These are phyloP conservation scores for Boletus patriciae DNA, from an alignment of 768 basidiomycete genomes.

Conservation along the genomic window DNA sequence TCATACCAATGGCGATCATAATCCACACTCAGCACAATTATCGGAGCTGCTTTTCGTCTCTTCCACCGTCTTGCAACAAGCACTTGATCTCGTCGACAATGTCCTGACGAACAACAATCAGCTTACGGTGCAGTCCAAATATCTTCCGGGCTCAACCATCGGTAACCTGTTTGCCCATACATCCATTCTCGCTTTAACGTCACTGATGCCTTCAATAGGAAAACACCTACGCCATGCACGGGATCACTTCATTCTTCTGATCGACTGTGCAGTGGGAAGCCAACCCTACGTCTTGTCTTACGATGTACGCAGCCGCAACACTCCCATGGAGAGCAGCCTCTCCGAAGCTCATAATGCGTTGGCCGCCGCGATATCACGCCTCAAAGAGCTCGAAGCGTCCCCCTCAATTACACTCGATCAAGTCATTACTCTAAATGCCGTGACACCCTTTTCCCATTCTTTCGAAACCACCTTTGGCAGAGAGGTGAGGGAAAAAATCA, in stretches of 20 bases:
- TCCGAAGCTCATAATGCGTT: constrained; percentile 59
- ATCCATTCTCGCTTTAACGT: not conserved
- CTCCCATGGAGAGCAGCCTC: constrained; percentile 77
- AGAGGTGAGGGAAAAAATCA: constrained; percentile 50
- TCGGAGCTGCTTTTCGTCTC: constrained; percentile 65
- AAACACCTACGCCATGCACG: constrained; percentile 86
- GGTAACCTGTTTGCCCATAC: constrained; percentile 43
- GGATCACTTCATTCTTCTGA: constrained; percentile 75
- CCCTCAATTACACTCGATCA: constrained; percentile 49
- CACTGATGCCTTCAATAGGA: constrained; percentile 43
- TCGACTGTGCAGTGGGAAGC: constrained; percentile 50
- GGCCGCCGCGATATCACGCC: constrained; percentile 50
- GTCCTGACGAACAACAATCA: constrained; percentile 67
- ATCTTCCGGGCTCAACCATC: constrained; percentile 85
- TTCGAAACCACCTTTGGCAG: constrained; percentile 80
- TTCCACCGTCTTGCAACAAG: constrained; percentile 67
- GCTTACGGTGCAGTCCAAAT: constrained; percentile 64
- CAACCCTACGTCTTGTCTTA: constrained; percentile 64
- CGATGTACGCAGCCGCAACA: constrained; percentile 73
- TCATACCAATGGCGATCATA: constrained; percentile 8
- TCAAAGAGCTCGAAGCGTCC: constrained; percentile 50
- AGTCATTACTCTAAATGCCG: constrained; percentile 71
- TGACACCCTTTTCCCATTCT: constrained; percentile 75
- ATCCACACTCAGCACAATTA: constrained; percentile 33
- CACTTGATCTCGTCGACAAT: constrained; percentile 68